Evolutionary conservation across 1,284 basidiomycete genomes (phyloP).

Genomic region (Ganoderma lucidum): DNA sequence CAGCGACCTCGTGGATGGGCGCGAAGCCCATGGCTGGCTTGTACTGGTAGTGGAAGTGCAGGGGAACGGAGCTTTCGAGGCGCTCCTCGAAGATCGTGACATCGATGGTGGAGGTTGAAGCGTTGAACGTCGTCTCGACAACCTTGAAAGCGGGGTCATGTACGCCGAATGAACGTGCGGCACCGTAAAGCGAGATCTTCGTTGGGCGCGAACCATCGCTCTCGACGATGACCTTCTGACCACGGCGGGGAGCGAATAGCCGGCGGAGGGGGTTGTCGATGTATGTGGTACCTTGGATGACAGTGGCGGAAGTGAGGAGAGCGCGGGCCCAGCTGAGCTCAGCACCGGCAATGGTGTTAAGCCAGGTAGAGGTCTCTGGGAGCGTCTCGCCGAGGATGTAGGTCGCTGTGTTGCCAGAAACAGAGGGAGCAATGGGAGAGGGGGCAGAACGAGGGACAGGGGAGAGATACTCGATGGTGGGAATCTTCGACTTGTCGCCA

Average conservation of each 20-base stretch:
- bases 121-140: slow-evolving; percentile 75
- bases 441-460: slow-evolving; percentile 50
- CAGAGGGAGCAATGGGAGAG: slow-evolving; percentile 55
- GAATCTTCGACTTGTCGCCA: slow-evolving; percentile 83
- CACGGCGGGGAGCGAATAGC: slow-evolving; percentile 82
- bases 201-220: slow-evolving; percentile 55
- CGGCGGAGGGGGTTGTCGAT: slow-evolving; percentile 92
- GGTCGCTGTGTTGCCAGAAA: slow-evolving; percentile 55
- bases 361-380: slow-evolving; percentile 78
- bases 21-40: slow-evolving; percentile 90
- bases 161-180: slow-evolving; percentile 81
- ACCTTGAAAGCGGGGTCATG: slow-evolving; percentile 86
- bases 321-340: slow-evolving; percentile 90
- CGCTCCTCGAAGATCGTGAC: slow-evolving; percentile 90
- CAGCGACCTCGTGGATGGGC: slow-evolving; percentile 91
- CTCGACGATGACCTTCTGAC: slow-evolving; percentile 80
- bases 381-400: slow-evolving; percentile 66
- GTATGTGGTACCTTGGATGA: slow-evolving; percentile 87
- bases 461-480: slow-evolving; percentile 89
- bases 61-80: slow-evolving; percentile 78
- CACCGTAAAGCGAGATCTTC: slow-evolving; percentile 75
- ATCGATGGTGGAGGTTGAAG: slow-evolving; percentile 66
- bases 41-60: slow-evolving; percentile 87
- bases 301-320: slow-evolving; percentile 81
- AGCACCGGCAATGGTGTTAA: slow-evolving; percentile 85